These are phyloP conservation scores for Ilyonectria robusta DNA, from an alignment of 2,329 filamentous ascomycete species.

Conservation along the genomic window DNA sequence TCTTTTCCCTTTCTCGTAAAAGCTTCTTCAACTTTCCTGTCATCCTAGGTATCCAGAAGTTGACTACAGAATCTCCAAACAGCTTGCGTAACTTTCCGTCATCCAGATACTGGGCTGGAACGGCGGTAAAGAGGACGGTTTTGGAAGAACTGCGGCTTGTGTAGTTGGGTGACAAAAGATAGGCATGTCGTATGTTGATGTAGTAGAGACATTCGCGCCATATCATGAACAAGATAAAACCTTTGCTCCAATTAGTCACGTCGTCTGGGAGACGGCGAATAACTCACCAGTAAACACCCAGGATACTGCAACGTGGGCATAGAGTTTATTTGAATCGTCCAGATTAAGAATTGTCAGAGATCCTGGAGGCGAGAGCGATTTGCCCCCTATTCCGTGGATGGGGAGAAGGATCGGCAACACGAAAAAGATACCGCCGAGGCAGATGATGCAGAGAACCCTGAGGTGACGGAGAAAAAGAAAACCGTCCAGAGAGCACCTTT, in stretches of 20 bases:
- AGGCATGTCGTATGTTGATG: conserved; percentile 1
- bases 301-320: neutral
- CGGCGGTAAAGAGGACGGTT: neutral
- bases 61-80: conserved; percentile 4
- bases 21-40: neutral
- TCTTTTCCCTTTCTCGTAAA: conserved; percentile 1
- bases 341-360: conserved; percentile 5
- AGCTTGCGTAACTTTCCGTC: neutral
- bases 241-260: neutral
- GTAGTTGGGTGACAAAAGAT: neutral
- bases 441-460: conserved; percentile 11
- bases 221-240: conserved; percentile 1
- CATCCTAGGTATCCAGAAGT: conserved; percentile 2
- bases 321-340: neutral
- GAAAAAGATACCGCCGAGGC: neutral
- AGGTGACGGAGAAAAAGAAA: conserved; percentile 72
- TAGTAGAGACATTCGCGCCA: conserved; percentile 13
- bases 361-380: too few species aligned
- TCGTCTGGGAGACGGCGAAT: neutral
- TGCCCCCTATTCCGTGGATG: neutral
- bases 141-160: neutral
- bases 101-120: neutral
- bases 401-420: conserved; percentile 11
- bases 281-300: neutral
- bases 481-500: conserved; percentile 92